phyloP scores from a whole-genome alignment of 495 filamentous ascomycete genomes.

The Chaetomium tenue region DNA sequence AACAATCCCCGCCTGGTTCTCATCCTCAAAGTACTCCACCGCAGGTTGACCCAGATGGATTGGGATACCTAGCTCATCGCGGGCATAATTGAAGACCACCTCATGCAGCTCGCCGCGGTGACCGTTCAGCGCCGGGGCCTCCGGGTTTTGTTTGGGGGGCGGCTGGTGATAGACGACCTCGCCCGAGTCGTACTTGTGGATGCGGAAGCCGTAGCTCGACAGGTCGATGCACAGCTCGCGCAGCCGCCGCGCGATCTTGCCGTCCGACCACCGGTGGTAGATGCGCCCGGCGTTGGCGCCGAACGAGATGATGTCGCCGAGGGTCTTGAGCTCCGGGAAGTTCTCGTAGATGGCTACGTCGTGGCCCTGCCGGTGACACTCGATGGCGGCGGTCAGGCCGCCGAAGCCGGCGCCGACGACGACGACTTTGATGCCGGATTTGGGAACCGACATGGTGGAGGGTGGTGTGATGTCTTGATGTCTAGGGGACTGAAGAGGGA shows the following conservation, averaged over 20 bases:
- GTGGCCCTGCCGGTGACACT: conserved; percentile 62
- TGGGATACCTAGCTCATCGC: conserved; percentile 53
- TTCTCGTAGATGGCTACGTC: conserved; percentile 58
- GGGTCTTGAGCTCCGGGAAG: conserved; percentile 56
- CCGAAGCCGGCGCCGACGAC: conserved; percentile 61
- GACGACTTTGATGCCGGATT: conserved; percentile 56
- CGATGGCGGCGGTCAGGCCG: conserved; percentile 60
- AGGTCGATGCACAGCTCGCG: conserved; percentile 54
- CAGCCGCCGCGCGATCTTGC: conserved; percentile 47
- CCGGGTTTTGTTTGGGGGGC: conserved; percentile 42
- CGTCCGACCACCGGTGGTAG: conserved; percentile 52
- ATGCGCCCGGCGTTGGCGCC: conserved; percentile 60
- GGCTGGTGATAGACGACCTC: conserved; percentile 59
- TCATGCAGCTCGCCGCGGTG: conserved; percentile 60
- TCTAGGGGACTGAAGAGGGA: background rate
- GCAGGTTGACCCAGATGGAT: conserved; percentile 56
- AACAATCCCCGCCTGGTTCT: conserved; percentile 51
- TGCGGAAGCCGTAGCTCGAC: conserved; percentile 54
- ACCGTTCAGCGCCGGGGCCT: conserved; percentile 60
- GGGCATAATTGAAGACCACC: conserved; percentile 58
- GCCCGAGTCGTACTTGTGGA: conserved; percentile 60
- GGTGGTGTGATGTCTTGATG: background rate
- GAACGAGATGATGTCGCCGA: conserved; percentile 66
- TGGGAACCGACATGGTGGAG: conserved; percentile 25
- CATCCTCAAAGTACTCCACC: conserved; percentile 57